phyloP scores from a whole-genome alignment of 23 red algal genomes.

The Gracilariopsis chorda region DNA sequence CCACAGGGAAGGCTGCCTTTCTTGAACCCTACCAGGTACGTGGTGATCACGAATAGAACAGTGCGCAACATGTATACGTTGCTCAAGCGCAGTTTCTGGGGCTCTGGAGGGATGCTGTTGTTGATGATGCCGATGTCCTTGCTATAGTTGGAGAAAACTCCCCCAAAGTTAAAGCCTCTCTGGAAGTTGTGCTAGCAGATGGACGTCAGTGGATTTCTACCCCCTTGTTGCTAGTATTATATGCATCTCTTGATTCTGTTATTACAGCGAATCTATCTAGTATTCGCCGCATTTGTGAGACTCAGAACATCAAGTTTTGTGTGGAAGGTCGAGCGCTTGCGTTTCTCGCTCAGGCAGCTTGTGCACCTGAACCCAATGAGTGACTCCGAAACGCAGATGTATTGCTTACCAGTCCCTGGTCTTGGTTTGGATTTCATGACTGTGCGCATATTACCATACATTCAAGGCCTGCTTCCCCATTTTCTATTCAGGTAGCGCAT shows the following conservation, averaged over 20 bases:
- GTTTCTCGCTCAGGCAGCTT: slow-evolving; percentile 17
- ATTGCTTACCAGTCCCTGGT: slow-evolving; percentile 9
- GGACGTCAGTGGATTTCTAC: background rate
- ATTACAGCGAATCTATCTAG: slow-evolving; percentile 5
- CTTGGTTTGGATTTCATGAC: slow-evolving; percentile 55
- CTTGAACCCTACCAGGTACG: background rate
- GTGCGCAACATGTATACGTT: background rate
- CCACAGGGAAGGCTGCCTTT: background rate
- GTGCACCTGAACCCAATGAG: slow-evolving; percentile 20
- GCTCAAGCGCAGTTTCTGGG: background rate
- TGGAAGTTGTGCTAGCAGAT: background rate
- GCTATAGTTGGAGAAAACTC: background rate
- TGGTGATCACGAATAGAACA: background rate
- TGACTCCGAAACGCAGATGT: slow-evolving; percentile 4
- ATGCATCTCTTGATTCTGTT: slow-evolving; percentile 17
- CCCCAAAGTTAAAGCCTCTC: background rate
- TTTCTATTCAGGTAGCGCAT: background rate
- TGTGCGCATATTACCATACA: slow-evolving; percentile 26
- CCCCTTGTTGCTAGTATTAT: background rate
- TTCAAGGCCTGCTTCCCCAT: background rate
- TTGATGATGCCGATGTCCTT: background rate
- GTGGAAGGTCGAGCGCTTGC: slow-evolving; percentile 30
- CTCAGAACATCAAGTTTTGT: background rate
- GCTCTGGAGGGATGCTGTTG: background rate
- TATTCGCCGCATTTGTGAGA: slow-evolving; percentile 5